Evolutionary conservation across 2,329 filamentous ascomycete species (phyloP).

Genomic region (Bipolaris cookei): DNA sequence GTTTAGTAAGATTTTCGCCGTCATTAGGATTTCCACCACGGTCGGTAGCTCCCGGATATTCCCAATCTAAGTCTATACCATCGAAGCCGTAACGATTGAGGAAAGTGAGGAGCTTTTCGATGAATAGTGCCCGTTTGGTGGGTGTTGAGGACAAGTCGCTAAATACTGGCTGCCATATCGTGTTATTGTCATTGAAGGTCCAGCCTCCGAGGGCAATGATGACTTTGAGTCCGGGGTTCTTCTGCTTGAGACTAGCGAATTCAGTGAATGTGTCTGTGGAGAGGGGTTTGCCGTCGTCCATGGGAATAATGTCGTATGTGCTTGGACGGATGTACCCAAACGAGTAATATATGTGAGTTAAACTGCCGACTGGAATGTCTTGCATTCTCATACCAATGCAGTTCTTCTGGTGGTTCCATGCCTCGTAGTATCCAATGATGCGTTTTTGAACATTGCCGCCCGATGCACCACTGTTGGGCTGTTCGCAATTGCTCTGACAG

Average conservation of each 20-base stretch:
- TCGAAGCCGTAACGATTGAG: slow-evolving; percentile 53
- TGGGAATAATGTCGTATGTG: slow-evolving; percentile 1
- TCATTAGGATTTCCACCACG: slow-evolving; percentile 11
- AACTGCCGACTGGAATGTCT: not conserved
- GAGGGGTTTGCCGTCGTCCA: not conserved
- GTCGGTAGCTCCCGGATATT: slow-evolving; percentile 25
- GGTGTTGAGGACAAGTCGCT: slow-evolving; percentile 31
- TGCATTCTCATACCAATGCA: not conserved
- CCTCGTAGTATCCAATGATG: slow-evolving; percentile 12
- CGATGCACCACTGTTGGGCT: not conserved
- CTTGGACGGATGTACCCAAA: slow-evolving; percentile 1
- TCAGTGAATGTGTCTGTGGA: not conserved
- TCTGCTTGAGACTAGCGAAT: slow-evolving; percentile 36
- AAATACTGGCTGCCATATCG: slow-evolving; percentile 37
- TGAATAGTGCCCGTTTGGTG: slow-evolving; percentile 39
- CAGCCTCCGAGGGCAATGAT: slow-evolving; percentile 51
- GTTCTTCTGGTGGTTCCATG: slow-evolving; percentile 2
- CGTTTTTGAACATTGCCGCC: not conserved
- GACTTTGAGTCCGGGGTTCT: slow-evolving; percentile 32
- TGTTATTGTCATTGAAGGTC: slow-evolving; percentile 49
- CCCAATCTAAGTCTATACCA: slow-evolving; percentile 56
- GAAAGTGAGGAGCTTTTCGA: slow-evolving; percentile 46
- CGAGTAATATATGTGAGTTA: slow-evolving; percentile 7
- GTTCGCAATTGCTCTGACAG: slow-evolving; percentile 12
- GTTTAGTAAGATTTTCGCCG: not conserved